phyloP scores from a whole-genome alignment of 805 yeast species.

The Candida arabinofermentans region DNA sequence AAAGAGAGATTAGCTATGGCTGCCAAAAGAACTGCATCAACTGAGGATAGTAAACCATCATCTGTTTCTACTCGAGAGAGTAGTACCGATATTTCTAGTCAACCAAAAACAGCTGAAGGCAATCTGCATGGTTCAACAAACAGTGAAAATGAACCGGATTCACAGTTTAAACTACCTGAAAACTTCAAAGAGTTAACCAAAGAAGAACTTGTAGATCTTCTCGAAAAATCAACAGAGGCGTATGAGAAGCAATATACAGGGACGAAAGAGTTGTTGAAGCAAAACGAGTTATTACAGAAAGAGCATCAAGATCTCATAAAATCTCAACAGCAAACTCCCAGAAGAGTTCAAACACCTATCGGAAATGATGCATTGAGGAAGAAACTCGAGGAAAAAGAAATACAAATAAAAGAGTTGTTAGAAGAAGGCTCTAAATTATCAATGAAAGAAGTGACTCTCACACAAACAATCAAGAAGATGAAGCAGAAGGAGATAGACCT shows the following conservation, averaged over 20 bases:
- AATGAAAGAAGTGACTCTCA: conserved; percentile 62
- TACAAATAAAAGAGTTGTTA: conserved; percentile 58
- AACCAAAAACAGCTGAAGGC: neutral
- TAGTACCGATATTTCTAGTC: conserved; percentile 3
- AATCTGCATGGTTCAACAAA: neutral
- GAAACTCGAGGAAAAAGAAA: conserved; percentile 48
- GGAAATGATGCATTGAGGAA: conserved; percentile 21
- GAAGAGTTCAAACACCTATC: conserved; percentile 7
- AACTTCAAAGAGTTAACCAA: conserved; percentile 8
- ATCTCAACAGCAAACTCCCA: conserved; percentile 5
- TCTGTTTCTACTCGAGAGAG: conserved; percentile 3
- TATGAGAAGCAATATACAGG: conserved; percentile 5
- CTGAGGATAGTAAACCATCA: neutral
- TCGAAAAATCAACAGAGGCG: conserved; percentile 6
- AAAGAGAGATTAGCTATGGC: conserved; percentile 86
- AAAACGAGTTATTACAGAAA: conserved; percentile 28
- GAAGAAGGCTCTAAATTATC: conserved; percentile 76
- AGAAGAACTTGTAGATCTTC: conserved; percentile 11
- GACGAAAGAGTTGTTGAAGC: conserved; percentile 12
- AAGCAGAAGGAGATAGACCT: conserved; percentile 39
- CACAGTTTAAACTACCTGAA: conserved; percentile 11
- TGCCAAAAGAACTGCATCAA: conserved; percentile 39
- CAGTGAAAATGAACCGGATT: neutral
- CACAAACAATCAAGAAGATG: conserved; percentile 61
- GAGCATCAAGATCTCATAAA: conserved; percentile 12